Base-by-base conservation (phyloP, 2,329 filamentous ascomycete genomes). In the Zarea fungicola region DNA sequence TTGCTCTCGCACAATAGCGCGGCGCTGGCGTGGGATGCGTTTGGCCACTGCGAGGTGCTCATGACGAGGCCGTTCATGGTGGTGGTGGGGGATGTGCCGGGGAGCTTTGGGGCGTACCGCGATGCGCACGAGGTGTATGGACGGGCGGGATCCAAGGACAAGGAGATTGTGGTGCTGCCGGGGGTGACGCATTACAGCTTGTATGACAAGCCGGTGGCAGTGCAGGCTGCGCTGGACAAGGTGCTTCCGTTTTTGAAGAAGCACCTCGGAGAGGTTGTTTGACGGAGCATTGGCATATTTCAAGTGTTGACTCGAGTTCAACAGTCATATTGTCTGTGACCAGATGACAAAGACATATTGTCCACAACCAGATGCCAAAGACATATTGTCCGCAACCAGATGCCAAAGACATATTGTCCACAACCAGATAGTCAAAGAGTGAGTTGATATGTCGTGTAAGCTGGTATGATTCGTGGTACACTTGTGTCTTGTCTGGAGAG, bases 211-310 rank as follows among this genome's bases (percentile, higher is more conserved):
- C 35, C 42, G 5, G 42, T 46, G 21, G 31, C 47, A 8, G 51
- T 53, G 7, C 29, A 48, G 48, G 43, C 51, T 6, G 51, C 51
- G 4, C 18, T 53, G 28, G 34, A 51, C 9, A 23, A 49, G 19
- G 49, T 46, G 10, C 10, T 48, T 9, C 40, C 37, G 4, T 53
- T 51, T 10, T 7, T 51, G 9, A 49, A 51, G 29, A 57, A 54
- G 37, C 57, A 61, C 19, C 55, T 57, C 14, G 60, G 57, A 5
- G 61, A 63, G 22, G 53, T 58, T 13, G 52, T 34, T 22, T 46
- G 13, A 39, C 8, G 18, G 13, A 14, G 16, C 18, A 18, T 19
- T 36, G 6, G n/a, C 4, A 18, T 8, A 19, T 4, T 5, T 37
- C 4, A 22, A 5, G 35, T 18, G 13, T 22, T n/a, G 6, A 22